Evolutionary conservation across 2,329 filamentous ascomycete species (phyloP).

Genomic region (Alternaria sp.): DNA sequence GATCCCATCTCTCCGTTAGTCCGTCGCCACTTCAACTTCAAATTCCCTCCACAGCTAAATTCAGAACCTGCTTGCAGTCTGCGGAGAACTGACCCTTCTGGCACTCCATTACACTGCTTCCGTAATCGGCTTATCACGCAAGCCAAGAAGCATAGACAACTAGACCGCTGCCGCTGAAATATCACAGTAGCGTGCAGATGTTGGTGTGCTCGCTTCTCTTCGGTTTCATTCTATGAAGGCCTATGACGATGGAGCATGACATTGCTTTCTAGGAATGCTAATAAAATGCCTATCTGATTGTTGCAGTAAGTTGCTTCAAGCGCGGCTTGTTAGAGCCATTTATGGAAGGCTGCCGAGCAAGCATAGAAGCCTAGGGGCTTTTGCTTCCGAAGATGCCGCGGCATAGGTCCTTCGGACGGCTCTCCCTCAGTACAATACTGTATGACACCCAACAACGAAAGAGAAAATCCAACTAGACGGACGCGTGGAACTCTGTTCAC

Average conservation of each 20-base stretch:
- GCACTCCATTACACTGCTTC: constrained; percentile 7
- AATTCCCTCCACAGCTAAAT: background rate
- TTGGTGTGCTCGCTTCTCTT: constrained; percentile 6
- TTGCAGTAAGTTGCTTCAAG: constrained; percentile 5
- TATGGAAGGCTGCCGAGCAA: constrained; percentile 4
- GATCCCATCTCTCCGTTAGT: constrained; percentile 1
- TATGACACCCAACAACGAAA: background rate
- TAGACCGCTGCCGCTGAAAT: background rate
- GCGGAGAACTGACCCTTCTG: background rate
- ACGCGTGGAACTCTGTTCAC: background rate
- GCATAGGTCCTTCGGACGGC: background rate
- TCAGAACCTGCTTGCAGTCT: constrained; percentile 5
- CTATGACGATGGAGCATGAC: constrained; percentile 5
- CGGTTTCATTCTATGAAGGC: constrained; percentile 1
- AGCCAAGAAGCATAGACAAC: background rate
- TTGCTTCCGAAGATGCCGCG: constrained; percentile 8
- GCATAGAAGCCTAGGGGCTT: constrained; percentile 1
- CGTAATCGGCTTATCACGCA: constrained; percentile 5
- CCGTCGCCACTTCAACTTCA: background rate
- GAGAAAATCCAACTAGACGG: background rate
- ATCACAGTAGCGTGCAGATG: constrained; percentile 7
- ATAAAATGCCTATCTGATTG: background rate
- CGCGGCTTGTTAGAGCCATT: background rate
- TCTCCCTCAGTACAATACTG: background rate
- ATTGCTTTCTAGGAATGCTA: background rate